Percentiles rank a stretch among this genome's conserved stretches.
These are phyloP conservation scores for Raddia distichophylla DNA, from an alignment of 176 grass and related monocot species.

Conservation along the genomic window DNA sequence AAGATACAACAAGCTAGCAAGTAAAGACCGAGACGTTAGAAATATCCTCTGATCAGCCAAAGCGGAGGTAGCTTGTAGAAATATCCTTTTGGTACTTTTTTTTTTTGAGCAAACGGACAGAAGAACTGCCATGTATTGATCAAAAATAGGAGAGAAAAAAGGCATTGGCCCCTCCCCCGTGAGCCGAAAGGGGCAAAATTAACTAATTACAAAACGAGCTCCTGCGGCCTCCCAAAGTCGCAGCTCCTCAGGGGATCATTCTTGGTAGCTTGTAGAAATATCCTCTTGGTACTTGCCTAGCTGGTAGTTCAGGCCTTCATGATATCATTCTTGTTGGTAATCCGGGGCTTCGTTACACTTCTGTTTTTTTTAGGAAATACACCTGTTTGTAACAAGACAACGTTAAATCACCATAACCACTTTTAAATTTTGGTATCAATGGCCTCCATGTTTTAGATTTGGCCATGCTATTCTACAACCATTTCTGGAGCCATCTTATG, in stretches of 20 bases:
- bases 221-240: no score
- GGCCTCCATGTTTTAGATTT: not conserved
- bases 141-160: no score
- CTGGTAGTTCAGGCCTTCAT: no score
- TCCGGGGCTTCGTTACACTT: constrained; percentile 13
- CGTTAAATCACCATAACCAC: constrained; percentile 12
- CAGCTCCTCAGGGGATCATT: no score
- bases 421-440: constrained; percentile 35
- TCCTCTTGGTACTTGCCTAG: no score
- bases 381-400: not conserved
- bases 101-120: no score
- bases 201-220: no score
- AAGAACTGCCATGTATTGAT: no score
- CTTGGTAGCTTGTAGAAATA: no score
- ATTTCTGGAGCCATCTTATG: not conserved
- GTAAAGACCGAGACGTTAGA: constrained; percentile 80
- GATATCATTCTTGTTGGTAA: not conserved
- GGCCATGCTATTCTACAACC: not conserved
- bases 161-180: no score
- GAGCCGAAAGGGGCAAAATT: no score
- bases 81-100: no score
- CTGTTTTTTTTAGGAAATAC: not conserved
- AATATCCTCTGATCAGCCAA: constrained; percentile 47
- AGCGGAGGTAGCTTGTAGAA: constrained; percentile 60
- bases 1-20: constrained; percentile 73